Conservation (phyloP, 805 yeast species). For the Brettanomyces naardenensis region DNA sequence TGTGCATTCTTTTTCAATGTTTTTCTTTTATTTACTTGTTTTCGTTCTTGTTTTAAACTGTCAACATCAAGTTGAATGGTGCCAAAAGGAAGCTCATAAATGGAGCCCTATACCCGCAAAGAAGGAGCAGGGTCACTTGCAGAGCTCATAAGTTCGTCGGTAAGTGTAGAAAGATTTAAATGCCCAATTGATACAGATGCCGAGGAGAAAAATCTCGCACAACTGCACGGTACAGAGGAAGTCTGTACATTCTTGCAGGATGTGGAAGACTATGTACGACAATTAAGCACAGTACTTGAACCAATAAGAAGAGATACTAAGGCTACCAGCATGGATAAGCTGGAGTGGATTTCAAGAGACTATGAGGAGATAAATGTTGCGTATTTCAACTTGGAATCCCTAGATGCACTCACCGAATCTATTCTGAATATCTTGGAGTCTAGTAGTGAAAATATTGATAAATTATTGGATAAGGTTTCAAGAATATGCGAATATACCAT, state of each 20-base stretch:
- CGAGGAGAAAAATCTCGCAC: neutral
- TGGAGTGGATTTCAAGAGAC: slow-evolving; percentile 27
- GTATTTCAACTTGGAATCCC: slow-evolving; percentile 21
- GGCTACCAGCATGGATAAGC: neutral
- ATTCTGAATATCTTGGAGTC: slow-evolving; percentile 27
- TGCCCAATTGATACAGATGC: neutral
- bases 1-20: too few relatives aligned
- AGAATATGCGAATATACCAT: slow-evolving; percentile 23
- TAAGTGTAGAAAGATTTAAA: neutral
- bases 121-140: too few relatives aligned
- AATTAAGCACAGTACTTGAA: neutral
- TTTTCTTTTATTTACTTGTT: too few relatives aligned
- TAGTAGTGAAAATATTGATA: slow-evolving; percentile 4
- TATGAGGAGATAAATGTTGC: slow-evolving; percentile 25
- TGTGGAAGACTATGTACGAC: neutral
- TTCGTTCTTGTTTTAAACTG: too few relatives aligned
- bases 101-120: too few relatives aligned
- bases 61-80: too few relatives aligned
- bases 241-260: neutral
- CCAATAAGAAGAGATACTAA: neutral
- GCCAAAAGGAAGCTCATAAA: too few relatives aligned
- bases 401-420: slow-evolving; percentile 29
- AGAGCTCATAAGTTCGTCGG: neutral
- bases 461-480: slow-evolving; percentile 25
- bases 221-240: neutral